Base-by-base conservation (phyloP, 2,329 filamentous ascomycete genomes). In the Ophiostoma sp. region DNA sequence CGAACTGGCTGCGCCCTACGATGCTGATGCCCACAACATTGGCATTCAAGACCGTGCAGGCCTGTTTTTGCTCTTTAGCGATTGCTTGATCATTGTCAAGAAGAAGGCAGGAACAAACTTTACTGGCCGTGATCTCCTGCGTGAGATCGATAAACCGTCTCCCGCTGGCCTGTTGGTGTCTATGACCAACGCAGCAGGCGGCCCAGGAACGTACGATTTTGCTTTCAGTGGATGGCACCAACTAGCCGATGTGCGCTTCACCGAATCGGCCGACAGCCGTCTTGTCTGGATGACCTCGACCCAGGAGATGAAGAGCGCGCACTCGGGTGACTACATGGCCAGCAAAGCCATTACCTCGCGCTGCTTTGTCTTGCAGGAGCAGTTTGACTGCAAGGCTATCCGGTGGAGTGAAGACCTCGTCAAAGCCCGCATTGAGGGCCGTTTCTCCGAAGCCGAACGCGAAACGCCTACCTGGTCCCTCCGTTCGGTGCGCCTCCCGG, bases 371-470 rank as follows among this genome's bases (percentile, higher is more conserved):
- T 86, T 97, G 0, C 88, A 91, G 69, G 93, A 93, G 70, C 83
- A 88, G 8, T 95, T 95, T 78, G 93, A 97, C 79, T 91, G 90
- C 33, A 95, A 91, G 80, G 93, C 92, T 0, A 84, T 86, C 22
- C 93, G 91, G 75, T 91, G 93, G 82, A 90, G 90, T 36, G 95
- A 98, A 82, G 96, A 98, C 76, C 86, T 98, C 15, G 89, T 91
- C 66, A 97, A 95, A 82, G 94, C 95, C 9, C 90, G 91, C 76
- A 90, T 98, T 17, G 95, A 98, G 82, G 92, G 91, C 6, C 89
- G 95, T 12, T 97, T 97, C 78, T 84, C 92, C 0, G 94, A 97
- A 80, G 81, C 85, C n/a, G 93, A 97, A 83, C 89, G 95, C 74
- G 94, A 97, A 80, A 89, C 91, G 74, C 87, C 90, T 19, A 90